phyloP scores from a whole-genome alignment of 345 rosid genomes.

The Populus alba region DNA sequence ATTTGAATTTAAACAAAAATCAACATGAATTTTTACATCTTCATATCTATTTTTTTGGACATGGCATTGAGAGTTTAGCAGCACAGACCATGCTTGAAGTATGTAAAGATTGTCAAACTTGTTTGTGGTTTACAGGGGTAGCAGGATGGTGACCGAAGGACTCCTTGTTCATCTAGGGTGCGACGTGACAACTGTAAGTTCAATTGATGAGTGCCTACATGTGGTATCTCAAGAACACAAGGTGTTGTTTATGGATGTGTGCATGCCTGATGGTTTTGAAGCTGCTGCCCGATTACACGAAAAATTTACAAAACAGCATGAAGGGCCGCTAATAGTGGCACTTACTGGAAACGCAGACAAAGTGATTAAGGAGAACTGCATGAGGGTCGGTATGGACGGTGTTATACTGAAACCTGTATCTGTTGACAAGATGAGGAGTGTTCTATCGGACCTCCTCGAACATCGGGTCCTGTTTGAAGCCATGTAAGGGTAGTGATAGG shows the following conservation, averaged over 20 bases:
- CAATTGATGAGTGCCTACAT: slow-evolving; percentile 67
- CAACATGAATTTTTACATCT: background rate
- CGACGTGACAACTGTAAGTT: slow-evolving; percentile 69
- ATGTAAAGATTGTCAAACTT: slow-evolving; percentile 1
- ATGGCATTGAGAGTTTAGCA: background rate
- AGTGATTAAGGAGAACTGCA: slow-evolving; percentile 70
- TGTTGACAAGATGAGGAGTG: slow-evolving; percentile 76
- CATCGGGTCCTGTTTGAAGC: slow-evolving; percentile 55
- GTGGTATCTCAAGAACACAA: slow-evolving; percentile 66
- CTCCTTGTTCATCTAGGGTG: slow-evolving; percentile 89
- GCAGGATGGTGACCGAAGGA: slow-evolving; percentile 81
- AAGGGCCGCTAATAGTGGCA: slow-evolving; percentile 80
- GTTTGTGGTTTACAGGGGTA: slow-evolving; percentile 45
- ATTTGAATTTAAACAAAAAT: background rate
- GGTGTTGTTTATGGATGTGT: slow-evolving; percentile 76
- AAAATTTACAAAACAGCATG: slow-evolving; percentile 61
- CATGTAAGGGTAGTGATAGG: slow-evolving; percentile 16
- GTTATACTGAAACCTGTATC: slow-evolving; percentile 73
- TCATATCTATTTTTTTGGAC: background rate
- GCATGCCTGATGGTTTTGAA: slow-evolving; percentile 62
- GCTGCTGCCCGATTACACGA: slow-evolving; percentile 55
- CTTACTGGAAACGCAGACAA: slow-evolving; percentile 72
- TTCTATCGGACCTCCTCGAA: slow-evolving; percentile 68
- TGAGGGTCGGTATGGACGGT: slow-evolving; percentile 81
- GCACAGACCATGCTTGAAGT: background rate